Base-by-base conservation (phyloP, 2,329 filamentous ascomycete species). In the Fusarium oligoseptatum region DNA sequence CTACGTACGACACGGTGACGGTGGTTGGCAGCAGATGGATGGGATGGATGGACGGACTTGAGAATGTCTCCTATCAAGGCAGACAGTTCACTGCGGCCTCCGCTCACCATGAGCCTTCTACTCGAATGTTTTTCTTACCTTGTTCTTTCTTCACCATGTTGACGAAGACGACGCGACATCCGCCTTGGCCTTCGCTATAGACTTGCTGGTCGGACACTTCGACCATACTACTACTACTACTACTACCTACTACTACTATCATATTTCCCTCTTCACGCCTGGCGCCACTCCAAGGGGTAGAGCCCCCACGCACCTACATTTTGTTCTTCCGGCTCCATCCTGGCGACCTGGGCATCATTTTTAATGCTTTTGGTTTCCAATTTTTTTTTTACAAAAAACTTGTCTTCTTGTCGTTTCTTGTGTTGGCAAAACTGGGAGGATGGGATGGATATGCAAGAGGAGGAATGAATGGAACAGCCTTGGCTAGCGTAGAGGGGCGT, bases 261-360 rank as follows among this genome's bases (percentile, higher is more conserved):
- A 70, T 73, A 66, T 67, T 60, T 66, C 68, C 48, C 27, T 67
- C 60, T 64, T 43, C 52, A 65, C 70, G 68, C 71, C 77, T 73
- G 71, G 73, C 77, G 75, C 73, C 74, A 72, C 55, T 56, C 61
- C 58, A 75, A 68, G 76, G 77, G 78, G 76, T 79, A 77, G 74
- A 79, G 77, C 76, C 73, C 66, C 68, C 68, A 70, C 58, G 64
- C 67, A 69, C 68, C 66, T 75, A 69, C 71, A 75, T 63, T 72
- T 73, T 71, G 52, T 75, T 79, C 62, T 72, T 73, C 62, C 58
- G 76, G 73, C 74, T 80, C 77, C 73, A 77, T 79, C 77, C 77
- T 76, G 77, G 79, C 76, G 77, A 77, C 73, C 64, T 65, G 68
- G 76, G 70, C 75, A 76, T 52, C 48, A 73, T 64, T 58, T 72